Base-by-base conservation (phyloP, 257 asterid species). In the Leonotis leonurus region DNA sequence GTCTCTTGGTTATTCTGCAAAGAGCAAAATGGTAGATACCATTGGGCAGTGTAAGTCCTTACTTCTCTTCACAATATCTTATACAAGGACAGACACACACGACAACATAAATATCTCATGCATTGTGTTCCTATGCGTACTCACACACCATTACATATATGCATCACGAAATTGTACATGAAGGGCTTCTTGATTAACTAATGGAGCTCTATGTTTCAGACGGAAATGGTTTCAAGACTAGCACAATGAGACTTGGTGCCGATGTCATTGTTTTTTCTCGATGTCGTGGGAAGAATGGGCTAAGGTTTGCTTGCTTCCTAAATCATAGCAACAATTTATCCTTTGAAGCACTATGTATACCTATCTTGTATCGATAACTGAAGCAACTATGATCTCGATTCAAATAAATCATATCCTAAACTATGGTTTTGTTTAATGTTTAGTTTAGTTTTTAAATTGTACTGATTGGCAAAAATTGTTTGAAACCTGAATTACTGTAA, bases 231-330 rank as follows among this genome's bases (percentile, higher is more conserved):
- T 93, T 93, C 70, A 93, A 93, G 86, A 93, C 99, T 7, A 93
- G 99, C 77, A 93, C 99, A 35, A 93, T 93, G 99, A 93, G 99
- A 71, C 96, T 93, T 71, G 99, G 99, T 30, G 97, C 99, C 21
- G 99, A 93, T 87, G 99, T 87, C 29, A 85, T 93, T 68, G 99
- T 93, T 35, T 86, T 92, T 77, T 89, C 99, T 63, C 89, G 96
- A 27, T 76, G 80, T 67, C 25, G 52, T 68, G 95, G 90, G 73
- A 67, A 69, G 46, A 73, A 65, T 50, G 95, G 84, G 44, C 76
- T 62, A 74, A 85, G 99, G 99, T 93, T 60, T 20, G 77, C 32
- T 64, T 50, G 27, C 46, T 4, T 66, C 53, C 39, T 41, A 24
- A 17, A 10, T 70, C 51, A 55, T 46, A 29, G 46, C 52, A 44